Conservation (phyloP, 306 rosid genomes). For the Casuarina cunninghamiana region DNA sequence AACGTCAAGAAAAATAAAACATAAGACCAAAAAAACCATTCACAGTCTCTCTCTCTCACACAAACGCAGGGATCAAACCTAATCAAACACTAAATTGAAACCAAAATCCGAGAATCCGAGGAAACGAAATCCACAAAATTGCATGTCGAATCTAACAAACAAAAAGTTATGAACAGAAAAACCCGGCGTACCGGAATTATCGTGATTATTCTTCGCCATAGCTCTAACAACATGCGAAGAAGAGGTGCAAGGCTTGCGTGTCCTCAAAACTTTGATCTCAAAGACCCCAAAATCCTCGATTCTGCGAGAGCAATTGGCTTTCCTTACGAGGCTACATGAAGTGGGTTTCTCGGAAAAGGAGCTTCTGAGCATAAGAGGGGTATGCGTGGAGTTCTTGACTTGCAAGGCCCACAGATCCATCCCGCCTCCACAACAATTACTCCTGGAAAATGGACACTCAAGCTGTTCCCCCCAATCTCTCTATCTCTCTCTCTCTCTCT, state of each 20-base stretch:
- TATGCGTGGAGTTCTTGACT: conserved; percentile 41
- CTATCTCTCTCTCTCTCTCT: background rate
- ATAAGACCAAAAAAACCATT: background rate
- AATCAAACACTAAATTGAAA: background rate
- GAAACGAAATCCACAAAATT: conserved; percentile 1
- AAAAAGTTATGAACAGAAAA: conserved; percentile 39
- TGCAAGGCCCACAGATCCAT: conserved; percentile 80
- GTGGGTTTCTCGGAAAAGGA: conserved; percentile 49
- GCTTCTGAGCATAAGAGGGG: conserved; percentile 44
- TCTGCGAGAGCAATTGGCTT: conserved; percentile 35
- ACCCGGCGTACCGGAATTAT: conserved; percentile 32
- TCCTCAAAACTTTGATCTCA: conserved; percentile 50
- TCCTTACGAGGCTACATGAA: conserved; percentile 43
- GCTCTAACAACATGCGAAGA: conserved; percentile 48
- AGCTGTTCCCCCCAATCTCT: background rate
- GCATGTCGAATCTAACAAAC: conserved; percentile 5
- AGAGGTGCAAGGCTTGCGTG: conserved; percentile 35
- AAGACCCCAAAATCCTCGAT: conserved; percentile 35
- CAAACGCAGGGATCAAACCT: background rate
- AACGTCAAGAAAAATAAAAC: background rate
- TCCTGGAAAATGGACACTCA: background rate
- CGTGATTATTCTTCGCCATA: conserved; percentile 65
- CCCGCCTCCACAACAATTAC: conserved; percentile 7
- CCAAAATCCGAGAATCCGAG: background rate
- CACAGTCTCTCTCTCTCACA: background rate